Percentiles rank a stretch among this genome's conserved stretches.
phyloP scores from a whole-genome alignment of 805 yeast genomes.

The Wickerhamomyces kurtzmanii region DNA sequence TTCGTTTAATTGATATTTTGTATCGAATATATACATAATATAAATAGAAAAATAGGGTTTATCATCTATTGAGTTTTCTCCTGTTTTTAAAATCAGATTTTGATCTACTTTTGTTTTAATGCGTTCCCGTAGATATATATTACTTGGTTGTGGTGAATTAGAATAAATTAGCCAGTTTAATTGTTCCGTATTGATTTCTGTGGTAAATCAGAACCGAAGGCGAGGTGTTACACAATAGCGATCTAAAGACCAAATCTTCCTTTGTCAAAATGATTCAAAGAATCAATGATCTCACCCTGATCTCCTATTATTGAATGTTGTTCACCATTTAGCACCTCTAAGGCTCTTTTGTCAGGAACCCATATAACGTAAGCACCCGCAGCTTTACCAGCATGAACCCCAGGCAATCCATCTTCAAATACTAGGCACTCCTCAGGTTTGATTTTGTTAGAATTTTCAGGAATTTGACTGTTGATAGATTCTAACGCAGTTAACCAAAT shows the following conservation, averaged over 20 bases:
- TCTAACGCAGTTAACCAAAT: slow-evolving; percentile 81
- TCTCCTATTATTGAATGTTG: slow-evolving; percentile 40
- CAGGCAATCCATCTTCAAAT: slow-evolving; percentile 94
- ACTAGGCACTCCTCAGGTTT: slow-evolving; percentile 73
- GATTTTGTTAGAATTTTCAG: slow-evolving; percentile 31
- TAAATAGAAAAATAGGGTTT: too few species aligned
- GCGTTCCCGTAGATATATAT: too few species aligned
- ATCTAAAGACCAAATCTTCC: slow-evolving; percentile 31
- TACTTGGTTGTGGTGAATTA: too few species aligned
- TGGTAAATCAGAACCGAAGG: too few species aligned
- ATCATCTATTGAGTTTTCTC: too few species aligned
- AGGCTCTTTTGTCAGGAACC: slow-evolving; percentile 83
- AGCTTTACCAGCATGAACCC: slow-evolving; percentile 73
- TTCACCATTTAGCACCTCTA: slow-evolving; percentile 39
- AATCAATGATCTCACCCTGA: slow-evolving; percentile 45
- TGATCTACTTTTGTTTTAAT: too few species aligned
- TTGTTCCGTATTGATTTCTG: too few species aligned
- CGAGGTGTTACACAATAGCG: not conserved
- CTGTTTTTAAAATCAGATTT: too few species aligned
- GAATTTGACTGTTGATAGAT: slow-evolving; percentile 49
- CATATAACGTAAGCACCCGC: slow-evolving; percentile 86
- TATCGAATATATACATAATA: too few species aligned
- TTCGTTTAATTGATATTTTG: too few species aligned
- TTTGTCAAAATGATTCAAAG: slow-evolving; percentile 44
- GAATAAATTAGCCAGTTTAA: too few species aligned